Base-by-base conservation (phyloP, 805 yeast genomes). In the Candida ficus region DNA sequence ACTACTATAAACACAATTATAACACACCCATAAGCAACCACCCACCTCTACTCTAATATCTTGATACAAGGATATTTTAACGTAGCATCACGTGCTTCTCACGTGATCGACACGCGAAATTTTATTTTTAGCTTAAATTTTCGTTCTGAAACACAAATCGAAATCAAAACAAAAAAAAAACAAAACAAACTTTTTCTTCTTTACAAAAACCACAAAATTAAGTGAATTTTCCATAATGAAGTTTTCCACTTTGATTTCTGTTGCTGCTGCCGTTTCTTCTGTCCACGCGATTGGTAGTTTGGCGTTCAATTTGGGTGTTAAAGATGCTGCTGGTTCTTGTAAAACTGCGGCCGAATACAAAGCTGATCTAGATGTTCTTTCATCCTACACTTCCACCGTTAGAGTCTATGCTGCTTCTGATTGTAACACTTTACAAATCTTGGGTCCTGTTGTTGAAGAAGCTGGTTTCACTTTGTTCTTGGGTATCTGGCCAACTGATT, bases 401-500 rank as follows among this genome's bases (percentile, higher is more conserved):
- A 86, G 90, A 66, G 84, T 91, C 29, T 91, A 88, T 62, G 93
- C 97, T 23, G 89, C 84, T 36, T 81, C 95, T n/a, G 95, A 87
- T 65, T 91, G 97, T 74, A 81, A 89, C 75, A 85, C 96, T 44
- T 73, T 91, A 58, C 76, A 83, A 67, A 71, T 71, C 57, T 69
- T 91, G 50, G 95, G 89, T 42, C 96, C 96, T 35, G 96, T 87
- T 46, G 88, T 86, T 40, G 90, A 82, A 58, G 67, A 68, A 43
- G 80, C 79, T 50, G 87, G 89, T 43, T 84, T 89, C 75, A 72
- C 78, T 54, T 62, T 85, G 33, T 76, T 87, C 62, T 68, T 87
- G 33, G 97, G 97, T 62, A 75, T 91, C 53, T 91, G 98, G 97
- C 97, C 97, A 63, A 87, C 74, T 39, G 95, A 88, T 58, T 87